Evolutionary conservation across 176 grass and related monocot species (phyloP), one percentile per base, ranked within the genome.

Genomic region (Musa troglodytarum): DNA sequence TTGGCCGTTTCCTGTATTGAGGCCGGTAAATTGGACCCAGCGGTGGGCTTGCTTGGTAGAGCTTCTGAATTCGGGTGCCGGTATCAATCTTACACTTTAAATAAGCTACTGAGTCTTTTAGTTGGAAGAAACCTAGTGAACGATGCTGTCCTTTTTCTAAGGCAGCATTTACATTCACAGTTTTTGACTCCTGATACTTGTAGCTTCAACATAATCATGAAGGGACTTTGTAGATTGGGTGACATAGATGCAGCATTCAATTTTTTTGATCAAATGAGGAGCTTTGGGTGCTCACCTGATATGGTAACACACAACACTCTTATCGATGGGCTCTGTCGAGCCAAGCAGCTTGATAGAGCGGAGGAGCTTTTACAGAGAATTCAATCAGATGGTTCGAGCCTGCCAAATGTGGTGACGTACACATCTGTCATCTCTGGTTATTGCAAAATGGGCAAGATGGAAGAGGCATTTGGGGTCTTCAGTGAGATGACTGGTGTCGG

Each of bases 191-290:
- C 86, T 0, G 90, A 99, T 26, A 55, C 71, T 0, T 94, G 88
- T 85, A 91, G 90, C 74, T 99, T 99, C 80, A 99, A 99, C 85
- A 84, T 84, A 69, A 56, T 83, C 67, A 79, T 99, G 26, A 94
- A 87, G 78, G 95, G 88, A 13, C 73, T 89, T 20, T 99, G 84
- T 80, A 84, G 62, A 51, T 63, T 75, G 53, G 88, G 95, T 70
- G 56, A 99, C 59, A 65, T 94, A 62, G 74, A 86, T 14, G 82
- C 87, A 79, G 90, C 90, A 19, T 86, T 89, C 1, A 55, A 87
- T 59, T 75, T 94, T 26, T 81, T 80, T 77, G 74, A 89, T 71
- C 62, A 94, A 80, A 83, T 99, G 95, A 28, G 43, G 57, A 78
- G 83, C 54, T 88, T 92, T 86, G 75, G 88, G 57, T 99, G 83